phyloP scores from a whole-genome alignment of 2,329 filamentous ascomycete genomes.

The Cladophialophora chaetospira region DNA sequence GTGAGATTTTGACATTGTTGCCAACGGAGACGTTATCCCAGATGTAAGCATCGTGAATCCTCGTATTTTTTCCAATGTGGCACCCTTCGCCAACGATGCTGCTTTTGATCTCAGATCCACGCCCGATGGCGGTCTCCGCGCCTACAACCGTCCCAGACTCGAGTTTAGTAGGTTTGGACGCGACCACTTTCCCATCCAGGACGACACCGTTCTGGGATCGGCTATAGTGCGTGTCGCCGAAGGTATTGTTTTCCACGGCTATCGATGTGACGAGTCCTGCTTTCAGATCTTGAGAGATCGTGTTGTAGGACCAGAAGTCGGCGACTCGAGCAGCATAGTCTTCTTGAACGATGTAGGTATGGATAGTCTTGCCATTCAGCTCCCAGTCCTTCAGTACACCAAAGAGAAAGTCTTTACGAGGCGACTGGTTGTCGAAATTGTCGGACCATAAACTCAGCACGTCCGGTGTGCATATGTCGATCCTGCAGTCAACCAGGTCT shows the following conservation, averaged over 20 bases:
- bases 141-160: conserved; percentile 74
- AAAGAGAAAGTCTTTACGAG: conserved; percentile 83
- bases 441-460: conserved; percentile 94
- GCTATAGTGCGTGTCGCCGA: conserved; percentile 76
- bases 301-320: conserved; percentile 86
- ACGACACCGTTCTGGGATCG: conserved; percentile 64
- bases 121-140: conserved; percentile 71
- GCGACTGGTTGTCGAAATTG: conserved; percentile 94
- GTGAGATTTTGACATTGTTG: conserved; percentile 69
- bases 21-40: conserved; percentile 83
- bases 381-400: conserved; percentile 96
- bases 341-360: conserved; percentile 79
- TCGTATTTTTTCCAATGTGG: conserved; percentile 81
- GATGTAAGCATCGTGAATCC: conserved; percentile 76
- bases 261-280: conserved; percentile 28
- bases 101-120: conserved; percentile 68
- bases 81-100: conserved; percentile 83
- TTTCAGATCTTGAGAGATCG: conserved; percentile 71
- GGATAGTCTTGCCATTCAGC: conserved; percentile 94
- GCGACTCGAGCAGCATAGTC: conserved; percentile 84
- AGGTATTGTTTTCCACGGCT: conserved; percentile 61
- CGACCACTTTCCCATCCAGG: conserved; percentile 53
- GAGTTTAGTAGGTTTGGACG: conserved; percentile 72
- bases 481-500: conserved; percentile 89
- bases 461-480: conserved; percentile 97